A percentile compares a stretch with the other conserved stretches of the same genome.
Evolutionary conservation across 345 rosid species (phyloP).

Genomic region (Salix udensis): DNA sequence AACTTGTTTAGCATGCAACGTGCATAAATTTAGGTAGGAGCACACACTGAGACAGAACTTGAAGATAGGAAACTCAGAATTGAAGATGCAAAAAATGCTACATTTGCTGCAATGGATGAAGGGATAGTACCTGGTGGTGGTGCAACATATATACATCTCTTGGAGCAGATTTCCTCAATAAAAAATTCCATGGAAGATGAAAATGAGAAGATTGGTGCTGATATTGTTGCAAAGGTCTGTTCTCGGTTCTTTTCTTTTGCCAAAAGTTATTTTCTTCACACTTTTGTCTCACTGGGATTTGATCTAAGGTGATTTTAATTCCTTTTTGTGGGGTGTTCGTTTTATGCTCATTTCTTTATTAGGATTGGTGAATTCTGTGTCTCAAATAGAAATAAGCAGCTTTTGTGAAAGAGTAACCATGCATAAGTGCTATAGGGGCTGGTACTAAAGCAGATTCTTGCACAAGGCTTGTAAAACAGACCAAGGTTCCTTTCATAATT

Average conservation of each 20-base stretch:
- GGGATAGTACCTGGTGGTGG: too few relatives aligned
- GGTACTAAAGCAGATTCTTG: too few relatives aligned
- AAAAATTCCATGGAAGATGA: too few relatives aligned
- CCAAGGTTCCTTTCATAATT: too few relatives aligned
- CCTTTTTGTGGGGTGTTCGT: not conserved
- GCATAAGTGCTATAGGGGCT: not conserved
- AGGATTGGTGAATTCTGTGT: not conserved
- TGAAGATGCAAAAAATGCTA: slow-evolving; percentile 86
- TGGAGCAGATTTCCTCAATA: too few relatives aligned
- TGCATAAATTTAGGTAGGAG: slow-evolving; percentile 83
- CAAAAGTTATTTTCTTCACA: not conserved
- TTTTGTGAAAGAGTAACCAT: not conserved
- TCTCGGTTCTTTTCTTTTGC: not conserved
- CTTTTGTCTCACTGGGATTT: not conserved
- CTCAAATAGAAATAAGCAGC: not conserved
- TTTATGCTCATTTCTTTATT: not conserved
- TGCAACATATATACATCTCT: too few relatives aligned
- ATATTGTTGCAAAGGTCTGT: slow-evolving; percentile 52
- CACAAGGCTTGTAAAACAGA: too few relatives aligned
- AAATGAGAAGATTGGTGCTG: too few relatives aligned
- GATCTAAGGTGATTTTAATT: not conserved
- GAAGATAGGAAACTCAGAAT: slow-evolving; percentile 87
- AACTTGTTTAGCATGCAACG: not conserved
- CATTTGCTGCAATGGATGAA: slow-evolving; percentile 89
- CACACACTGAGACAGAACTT: slow-evolving; percentile 83